phyloP scores from a whole-genome alignment of 352 stramenopile species.

The Phytophthora hybrid region DNA sequence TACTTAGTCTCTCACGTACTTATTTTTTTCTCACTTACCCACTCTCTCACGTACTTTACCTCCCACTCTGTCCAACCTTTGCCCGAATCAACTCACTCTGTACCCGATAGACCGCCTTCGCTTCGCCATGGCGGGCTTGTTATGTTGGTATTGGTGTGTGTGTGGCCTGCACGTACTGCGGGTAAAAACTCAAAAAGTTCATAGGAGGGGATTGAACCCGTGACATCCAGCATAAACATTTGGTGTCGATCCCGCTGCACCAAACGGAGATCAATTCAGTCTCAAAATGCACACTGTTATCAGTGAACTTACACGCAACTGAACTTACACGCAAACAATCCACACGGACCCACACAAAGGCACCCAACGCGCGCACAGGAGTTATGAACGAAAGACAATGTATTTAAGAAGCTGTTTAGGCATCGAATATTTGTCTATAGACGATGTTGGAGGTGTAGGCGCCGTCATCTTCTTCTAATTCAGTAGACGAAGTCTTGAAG shows the following conservation, averaged over 20 bases:
- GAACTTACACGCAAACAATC: neutral
- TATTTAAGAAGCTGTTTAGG: neutral
- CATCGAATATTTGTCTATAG: slow-evolving; percentile 17
- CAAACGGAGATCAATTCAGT: neutral
- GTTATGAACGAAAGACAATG: neutral
- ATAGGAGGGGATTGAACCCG: neutral
- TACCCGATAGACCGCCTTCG: neutral
- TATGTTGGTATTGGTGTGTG: neutral
- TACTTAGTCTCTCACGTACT: neutral
- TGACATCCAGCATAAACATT: neutral
- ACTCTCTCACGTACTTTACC: neutral
- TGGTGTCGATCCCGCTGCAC: neutral
- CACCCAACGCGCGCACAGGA: too few species aligned
- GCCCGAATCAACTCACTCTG: neutral
- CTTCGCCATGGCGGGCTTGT: neutral
- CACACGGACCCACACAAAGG: too few species aligned
- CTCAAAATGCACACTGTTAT: too few species aligned
- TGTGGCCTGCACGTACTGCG: neutral
- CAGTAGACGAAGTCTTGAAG: too few species aligned
- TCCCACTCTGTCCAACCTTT: neutral
- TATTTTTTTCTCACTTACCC: neutral
- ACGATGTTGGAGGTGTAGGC: slow-evolving; percentile 25
- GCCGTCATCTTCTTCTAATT: slow-evolving; percentile 20
- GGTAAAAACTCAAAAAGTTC: too few species aligned
- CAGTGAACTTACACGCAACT: neutral